A percentile compares a stretch with the other conserved stretches of the same genome.
Evolutionary conservation across 805 yeast species (phyloP).

Genomic region (Pichia thaimueangensis): DNA sequence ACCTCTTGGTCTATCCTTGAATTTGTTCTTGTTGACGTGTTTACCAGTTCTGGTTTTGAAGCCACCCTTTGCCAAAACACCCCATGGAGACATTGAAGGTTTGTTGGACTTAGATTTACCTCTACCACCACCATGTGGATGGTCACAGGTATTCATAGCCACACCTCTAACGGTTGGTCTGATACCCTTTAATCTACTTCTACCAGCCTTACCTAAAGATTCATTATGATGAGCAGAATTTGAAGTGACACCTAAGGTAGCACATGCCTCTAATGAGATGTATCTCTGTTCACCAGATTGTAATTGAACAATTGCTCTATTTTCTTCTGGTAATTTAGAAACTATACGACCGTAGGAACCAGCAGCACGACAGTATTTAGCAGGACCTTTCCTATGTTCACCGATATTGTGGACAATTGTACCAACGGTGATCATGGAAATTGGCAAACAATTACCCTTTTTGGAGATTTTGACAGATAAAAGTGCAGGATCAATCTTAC

Average conservation of each 20-base stretch:
- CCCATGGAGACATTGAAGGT: conserved; percentile 94
- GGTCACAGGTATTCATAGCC: conserved; percentile 96
- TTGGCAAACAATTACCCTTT: conserved; percentile 92
- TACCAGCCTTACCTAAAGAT: conserved; percentile 94
- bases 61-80: conserved; percentile 82
- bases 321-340: conserved; percentile 65
- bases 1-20: conserved; percentile 88
- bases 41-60: conserved; percentile 92
- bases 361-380: conserved; percentile 87
- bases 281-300: conserved; percentile 93
- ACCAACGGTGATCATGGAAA: conserved; percentile 91
- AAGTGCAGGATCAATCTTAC: conserved; percentile 86
- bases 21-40: conserved; percentile 75
- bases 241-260: conserved; percentile 89
- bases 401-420: conserved; percentile 86
- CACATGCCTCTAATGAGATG: conserved; percentile 79
- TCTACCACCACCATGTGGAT: conserved; percentile 99
- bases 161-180: conserved; percentile 97
- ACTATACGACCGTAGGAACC: conserved; percentile 89
- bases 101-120: conserved; percentile 97
- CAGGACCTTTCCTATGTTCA: conserved; percentile 66
- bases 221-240: conserved; percentile 88
- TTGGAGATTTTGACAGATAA: conserved; percentile 80
- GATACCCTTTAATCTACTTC: conserved; percentile 84
- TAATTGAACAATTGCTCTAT: conserved; percentile 71